A percentile compares a stretch with the other conserved stretches of the same genome.
phyloP scores from a whole-genome alignment of 257 asterid species.

The Ophiorrhiza pumila region DNA sequence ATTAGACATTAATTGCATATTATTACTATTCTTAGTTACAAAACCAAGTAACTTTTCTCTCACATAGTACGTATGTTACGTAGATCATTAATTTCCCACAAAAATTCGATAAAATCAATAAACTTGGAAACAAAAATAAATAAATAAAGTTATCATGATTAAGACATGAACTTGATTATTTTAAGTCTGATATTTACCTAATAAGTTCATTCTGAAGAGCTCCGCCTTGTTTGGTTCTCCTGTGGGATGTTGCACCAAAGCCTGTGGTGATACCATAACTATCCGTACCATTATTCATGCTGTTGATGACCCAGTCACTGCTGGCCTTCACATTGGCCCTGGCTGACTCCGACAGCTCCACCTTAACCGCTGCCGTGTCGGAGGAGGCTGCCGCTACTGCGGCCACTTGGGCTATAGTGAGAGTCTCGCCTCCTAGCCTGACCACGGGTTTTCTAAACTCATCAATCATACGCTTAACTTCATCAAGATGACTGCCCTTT shows the following conservation, averaged over 20 bases:
- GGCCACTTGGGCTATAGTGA: conserved; percentile 40
- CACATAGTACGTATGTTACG: background rate
- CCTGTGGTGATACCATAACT: conserved; percentile 47
- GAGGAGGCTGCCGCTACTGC: conserved; percentile 24
- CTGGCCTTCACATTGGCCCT: conserved; percentile 40
- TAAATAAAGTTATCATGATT: too few species aligned
- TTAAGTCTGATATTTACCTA: conserved; percentile 21
- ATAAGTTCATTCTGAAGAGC: conserved; percentile 44
- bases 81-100: background rate
- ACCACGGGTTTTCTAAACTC: conserved; percentile 35
- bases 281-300: conserved; percentile 36
- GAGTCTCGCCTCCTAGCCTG: conserved; percentile 34
- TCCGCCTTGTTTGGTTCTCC: conserved; percentile 39
- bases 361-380: conserved; percentile 13
- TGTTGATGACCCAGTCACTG: conserved; percentile 43
- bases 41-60: too few species aligned
- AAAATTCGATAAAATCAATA: background rate
- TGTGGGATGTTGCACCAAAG: conserved; percentile 43
- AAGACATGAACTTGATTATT: background rate
- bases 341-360: conserved; percentile 38
- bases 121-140: background rate
- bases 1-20: too few species aligned
- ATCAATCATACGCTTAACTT: conserved; percentile 36
- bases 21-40: too few species aligned
- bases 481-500: conserved; percentile 36